Evolutionary conservation across 2,329 filamentous ascomycete genomes (phyloP), one percentile per base, ranked within the genome.

Genomic region (Verticillium alfalfae): DNA sequence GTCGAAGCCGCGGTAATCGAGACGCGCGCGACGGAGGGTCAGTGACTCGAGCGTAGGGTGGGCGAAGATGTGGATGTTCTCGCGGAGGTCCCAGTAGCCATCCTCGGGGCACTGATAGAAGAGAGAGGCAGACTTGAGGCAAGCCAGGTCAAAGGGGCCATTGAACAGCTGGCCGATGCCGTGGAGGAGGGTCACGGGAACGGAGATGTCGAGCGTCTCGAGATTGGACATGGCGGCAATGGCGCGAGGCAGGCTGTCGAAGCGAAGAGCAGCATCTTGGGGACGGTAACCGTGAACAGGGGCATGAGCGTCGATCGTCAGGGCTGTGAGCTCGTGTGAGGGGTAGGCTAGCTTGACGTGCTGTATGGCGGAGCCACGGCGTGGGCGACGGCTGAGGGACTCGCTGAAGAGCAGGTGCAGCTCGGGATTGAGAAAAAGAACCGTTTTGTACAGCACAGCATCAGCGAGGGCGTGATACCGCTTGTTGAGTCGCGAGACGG

Each of bases 11-110:
- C 74, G 74, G 60, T 81, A 71, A 59, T 80, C 79, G 3, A 82
- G 72, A 63, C 74, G 77, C 12, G 80, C 80, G n/a, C 75, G 69
- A 56, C 71, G 72, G 57, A 82, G 78, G 56, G 74, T 73, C 3
- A 82, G 74, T 5, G 70, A 74, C 66, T 82, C 79, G 22, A 82
- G 74, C 0, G 79, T 79, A 0, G 80, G 80, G 57, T 82, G 80
- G 3, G 77, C 72, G 62, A 82, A 82, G 58, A 82, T 80, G 70
- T 82, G 78, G 56, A 82, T 81, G 65, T 81, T 82, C 63, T 81
- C 79, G 62, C 77, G 79, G 45, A 82, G 72, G 65, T 82, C 79
- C 80, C 80, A 82, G 67, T 81, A 82, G 10, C 71, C 70, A 58
- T 76, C 72, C 59, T 77, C 72, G 15, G 75, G 72, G 64, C 71